Evolutionary conservation across 2,329 filamentous ascomycete genomes (phyloP).

Genomic region (Fusarium duplospermum): DNA sequence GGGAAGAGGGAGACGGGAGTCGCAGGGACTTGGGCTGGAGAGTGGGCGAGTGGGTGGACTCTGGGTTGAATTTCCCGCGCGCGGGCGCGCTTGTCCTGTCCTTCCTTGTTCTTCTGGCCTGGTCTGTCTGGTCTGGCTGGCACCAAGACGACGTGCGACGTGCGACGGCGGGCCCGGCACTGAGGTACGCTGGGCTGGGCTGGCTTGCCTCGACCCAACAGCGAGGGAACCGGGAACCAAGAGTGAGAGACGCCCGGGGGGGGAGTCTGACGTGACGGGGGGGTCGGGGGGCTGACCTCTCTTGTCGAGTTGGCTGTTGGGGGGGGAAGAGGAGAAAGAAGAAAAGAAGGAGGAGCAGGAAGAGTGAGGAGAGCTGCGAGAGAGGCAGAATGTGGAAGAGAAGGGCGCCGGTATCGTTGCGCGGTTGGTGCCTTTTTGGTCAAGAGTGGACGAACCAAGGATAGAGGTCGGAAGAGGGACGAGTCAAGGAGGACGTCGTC

Average conservation of each 20-base stretch:
- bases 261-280: conserved; percentile 33
- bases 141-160: conserved; percentile 14
- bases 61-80: conserved; percentile 39
- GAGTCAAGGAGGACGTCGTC: conserved; percentile 6
- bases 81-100: conserved; percentile 38
- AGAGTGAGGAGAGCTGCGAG: conserved; percentile 30
- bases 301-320: conserved; percentile 14
- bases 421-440: conserved; percentile 28
- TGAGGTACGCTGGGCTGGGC: conserved; percentile 22
- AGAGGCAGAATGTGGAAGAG: conserved; percentile 20
- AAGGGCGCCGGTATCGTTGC: conserved; percentile 20
- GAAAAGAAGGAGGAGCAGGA: conserved; percentile 21
- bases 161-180: conserved; percentile 35
- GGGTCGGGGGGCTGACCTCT: conserved; percentile 9
- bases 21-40: conserved; percentile 30
- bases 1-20: too few species aligned
- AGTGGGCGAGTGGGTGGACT: conserved; percentile 31
- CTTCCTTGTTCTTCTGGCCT: conserved; percentile 11
- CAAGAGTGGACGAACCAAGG: conserved; percentile 29
- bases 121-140: neutral
- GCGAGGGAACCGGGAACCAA: conserved; percentile 6
- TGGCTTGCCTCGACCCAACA: conserved; percentile 6
- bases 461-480: conserved; percentile 22
- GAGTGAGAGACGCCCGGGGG: conserved; percentile 30
- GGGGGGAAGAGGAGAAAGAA: neutral